Evolutionary conservation across 805 yeast species (phyloP).

Genomic region (Ogataea zsoltii): DNA sequence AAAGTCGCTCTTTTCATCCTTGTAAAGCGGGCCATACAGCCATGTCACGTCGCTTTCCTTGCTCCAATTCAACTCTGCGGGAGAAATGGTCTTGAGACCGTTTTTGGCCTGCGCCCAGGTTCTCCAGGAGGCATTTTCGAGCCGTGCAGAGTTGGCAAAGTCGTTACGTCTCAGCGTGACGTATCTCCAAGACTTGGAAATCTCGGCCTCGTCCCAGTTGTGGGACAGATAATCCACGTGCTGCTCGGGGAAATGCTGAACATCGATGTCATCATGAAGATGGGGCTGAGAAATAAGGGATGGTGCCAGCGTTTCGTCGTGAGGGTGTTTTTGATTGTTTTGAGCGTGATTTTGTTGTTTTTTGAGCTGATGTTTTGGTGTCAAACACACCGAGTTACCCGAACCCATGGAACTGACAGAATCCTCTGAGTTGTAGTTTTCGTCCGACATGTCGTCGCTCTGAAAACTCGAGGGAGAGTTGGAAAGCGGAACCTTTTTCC

Average conservation of each 20-base stretch:
- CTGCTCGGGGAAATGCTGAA: conserved; percentile 75
- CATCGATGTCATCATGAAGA: conserved; percentile 85
- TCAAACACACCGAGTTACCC: conserved; percentile 24
- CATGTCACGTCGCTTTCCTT: conserved; percentile 97
- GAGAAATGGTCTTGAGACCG: conserved; percentile 74
- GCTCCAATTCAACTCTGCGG: conserved; percentile 92
- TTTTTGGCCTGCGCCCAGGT: conserved; percentile 92
- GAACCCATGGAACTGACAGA: conserved; percentile 29
- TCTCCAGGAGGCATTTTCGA: conserved; percentile 91
- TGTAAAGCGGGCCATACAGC: conserved; percentile 84
- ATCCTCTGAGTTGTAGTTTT: conserved; percentile 30
- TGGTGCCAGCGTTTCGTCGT: conserved; percentile 11
- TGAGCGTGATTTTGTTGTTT: conserved; percentile 21
- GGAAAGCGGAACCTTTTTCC: conserved; percentile 10
- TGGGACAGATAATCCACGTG: conserved; percentile 96
- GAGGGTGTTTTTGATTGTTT: conserved; percentile 3
- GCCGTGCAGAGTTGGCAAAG: conserved; percentile 75
- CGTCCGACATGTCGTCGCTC: conserved; percentile 29
- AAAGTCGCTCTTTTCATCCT: conserved; percentile 23
- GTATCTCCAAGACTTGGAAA: conserved; percentile 94
- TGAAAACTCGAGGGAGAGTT: conserved; percentile 30
- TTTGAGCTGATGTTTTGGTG: conserved; percentile 34
- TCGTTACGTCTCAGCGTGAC: conserved; percentile 80
- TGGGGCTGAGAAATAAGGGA: conserved; percentile 26
- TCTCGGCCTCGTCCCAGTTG: conserved; percentile 93